These are phyloP conservation scores for Phytophthora foliorum DNA, from an alignment of 352 stramenopile species.

Conservation along the genomic window DNA sequence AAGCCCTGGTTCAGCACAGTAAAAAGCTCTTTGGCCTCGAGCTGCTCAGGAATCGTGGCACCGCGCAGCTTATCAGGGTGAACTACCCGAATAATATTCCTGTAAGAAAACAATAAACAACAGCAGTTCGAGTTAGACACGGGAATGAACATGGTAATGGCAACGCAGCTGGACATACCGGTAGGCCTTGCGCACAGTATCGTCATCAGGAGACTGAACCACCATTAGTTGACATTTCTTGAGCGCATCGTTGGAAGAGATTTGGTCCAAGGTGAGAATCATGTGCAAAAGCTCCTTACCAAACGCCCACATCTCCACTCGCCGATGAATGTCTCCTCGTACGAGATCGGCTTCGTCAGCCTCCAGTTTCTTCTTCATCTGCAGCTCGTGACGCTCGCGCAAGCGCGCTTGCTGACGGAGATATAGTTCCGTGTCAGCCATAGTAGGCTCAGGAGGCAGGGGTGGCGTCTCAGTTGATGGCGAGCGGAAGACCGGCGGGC, in stretches of 20 bases:
- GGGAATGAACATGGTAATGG: neutral
- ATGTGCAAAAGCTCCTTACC: constrained; percentile 86
- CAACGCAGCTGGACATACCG: constrained; percentile 46
- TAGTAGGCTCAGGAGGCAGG: constrained; percentile 73
- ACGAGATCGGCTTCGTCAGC: constrained; percentile 85
- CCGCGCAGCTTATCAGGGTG: constrained; percentile 89
- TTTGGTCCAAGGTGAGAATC: constrained; percentile 88
- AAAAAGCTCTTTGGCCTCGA: constrained; percentile 90
- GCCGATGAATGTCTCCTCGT: constrained; percentile 76
- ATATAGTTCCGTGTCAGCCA: constrained; percentile 83
- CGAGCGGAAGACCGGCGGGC: constrained; percentile 7
- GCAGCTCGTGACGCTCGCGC: constrained; percentile 81
- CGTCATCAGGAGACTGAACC: constrained; percentile 81
- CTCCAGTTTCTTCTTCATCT: constrained; percentile 85
- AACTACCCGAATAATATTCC: constrained; percentile 89
- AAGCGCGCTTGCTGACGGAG: constrained; percentile 84
- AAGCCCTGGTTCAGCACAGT: constrained; percentile 91
- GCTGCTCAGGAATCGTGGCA: constrained; percentile 78
- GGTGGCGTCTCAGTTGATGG: constrained; percentile 51
- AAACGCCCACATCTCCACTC: constrained; percentile 87
- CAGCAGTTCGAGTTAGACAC: neutral
- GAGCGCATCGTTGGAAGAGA: constrained; percentile 76
- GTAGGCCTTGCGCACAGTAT: constrained; percentile 88
- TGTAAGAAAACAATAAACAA: constrained; percentile 34
- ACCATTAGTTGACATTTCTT: constrained; percentile 82